A percentile compares a stretch with the other conserved stretches of the same genome.
Evolutionary conservation across 345 rosid genomes (phyloP).

Genomic region (Heritiera fomes): DNA sequence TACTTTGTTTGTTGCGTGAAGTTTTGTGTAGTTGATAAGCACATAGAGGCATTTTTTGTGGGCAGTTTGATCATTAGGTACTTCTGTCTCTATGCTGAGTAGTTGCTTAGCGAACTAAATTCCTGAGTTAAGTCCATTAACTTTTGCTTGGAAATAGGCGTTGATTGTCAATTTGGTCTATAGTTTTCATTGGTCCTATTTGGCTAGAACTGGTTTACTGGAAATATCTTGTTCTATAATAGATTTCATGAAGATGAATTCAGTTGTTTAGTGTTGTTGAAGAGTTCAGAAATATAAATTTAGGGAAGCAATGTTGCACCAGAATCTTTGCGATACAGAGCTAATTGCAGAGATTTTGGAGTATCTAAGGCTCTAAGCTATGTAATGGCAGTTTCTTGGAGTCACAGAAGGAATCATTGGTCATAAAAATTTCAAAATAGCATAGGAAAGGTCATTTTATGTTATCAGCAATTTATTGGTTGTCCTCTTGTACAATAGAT

Average conservation of each 20-base stretch:
- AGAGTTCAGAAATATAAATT: constrained; percentile 12
- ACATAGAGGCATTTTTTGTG: background rate
- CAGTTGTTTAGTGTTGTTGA: background rate
- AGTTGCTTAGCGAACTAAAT: background rate
- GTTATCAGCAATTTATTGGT: background rate
- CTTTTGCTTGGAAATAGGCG: background rate
- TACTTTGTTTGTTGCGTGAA: background rate
- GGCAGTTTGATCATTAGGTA: background rate
- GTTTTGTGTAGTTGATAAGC: background rate
- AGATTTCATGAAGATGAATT: background rate
- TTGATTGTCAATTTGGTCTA: background rate
- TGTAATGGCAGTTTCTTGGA: background rate
- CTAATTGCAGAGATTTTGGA: background rate
- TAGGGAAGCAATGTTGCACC: background rate
- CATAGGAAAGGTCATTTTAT: background rate
- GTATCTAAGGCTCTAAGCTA: constrained; percentile 7
- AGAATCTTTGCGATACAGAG: background rate
- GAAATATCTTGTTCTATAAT: constrained; percentile 3
- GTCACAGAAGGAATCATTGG: background rate
- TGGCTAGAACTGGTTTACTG: background rate
- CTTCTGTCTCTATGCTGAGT: background rate
- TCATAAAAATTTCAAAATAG: background rate
- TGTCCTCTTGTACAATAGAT: background rate
- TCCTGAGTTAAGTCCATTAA: background rate
- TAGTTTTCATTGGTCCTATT: background rate